phyloP scores from a whole-genome alignment of 1,284 basidiomycete species.

The Pseudozyma sp. region DNA sequence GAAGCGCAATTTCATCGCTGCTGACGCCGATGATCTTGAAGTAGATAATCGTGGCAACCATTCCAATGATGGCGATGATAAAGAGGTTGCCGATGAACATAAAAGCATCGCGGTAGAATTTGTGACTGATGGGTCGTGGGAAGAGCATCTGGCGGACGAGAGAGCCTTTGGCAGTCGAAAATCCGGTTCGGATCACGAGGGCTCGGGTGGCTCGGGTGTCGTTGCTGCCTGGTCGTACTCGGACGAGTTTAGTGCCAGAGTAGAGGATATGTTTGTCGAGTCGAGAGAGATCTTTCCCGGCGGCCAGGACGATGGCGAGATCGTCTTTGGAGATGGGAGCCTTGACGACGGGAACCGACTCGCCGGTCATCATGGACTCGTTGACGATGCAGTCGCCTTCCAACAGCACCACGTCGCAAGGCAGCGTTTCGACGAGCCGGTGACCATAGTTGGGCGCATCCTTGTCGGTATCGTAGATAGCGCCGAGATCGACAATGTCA shows the following conservation, averaged over 20 bases:
- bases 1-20: constrained; percentile 37
- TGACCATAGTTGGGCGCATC: constrained; percentile 5
- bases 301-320: constrained; percentile 5
- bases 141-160: constrained; percentile 51
- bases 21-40: constrained; percentile 49
- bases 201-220: constrained; percentile 6
- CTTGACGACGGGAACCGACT: constrained; percentile 47
- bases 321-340: constrained; percentile 10
- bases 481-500: constrained; percentile 46
- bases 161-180: constrained; percentile 47
- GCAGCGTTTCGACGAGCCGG: constrained; percentile 30
- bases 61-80: constrained; percentile 37
- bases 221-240: constrained; percentile 10
- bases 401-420: constrained; percentile 42
- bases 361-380: constrained; percentile 55
- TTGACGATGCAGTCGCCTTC: constrained; percentile 48
- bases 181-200: constrained; percentile 43
- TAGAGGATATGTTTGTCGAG: constrained; percentile 46
- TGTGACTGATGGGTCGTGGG: constrained; percentile 39
- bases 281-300: constrained; percentile 7
- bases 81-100: constrained; percentile 33
- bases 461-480: not conserved
- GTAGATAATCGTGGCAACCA: constrained; percentile 35
- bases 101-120: constrained; percentile 48
- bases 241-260: constrained; percentile 42